A percentile compares a stretch with the other conserved stretches of the same genome.
Evolutionary conservation across 2,329 filamentous ascomycete genomes (phyloP).

Genomic region (Dryadomyces quercivorus): DNA sequence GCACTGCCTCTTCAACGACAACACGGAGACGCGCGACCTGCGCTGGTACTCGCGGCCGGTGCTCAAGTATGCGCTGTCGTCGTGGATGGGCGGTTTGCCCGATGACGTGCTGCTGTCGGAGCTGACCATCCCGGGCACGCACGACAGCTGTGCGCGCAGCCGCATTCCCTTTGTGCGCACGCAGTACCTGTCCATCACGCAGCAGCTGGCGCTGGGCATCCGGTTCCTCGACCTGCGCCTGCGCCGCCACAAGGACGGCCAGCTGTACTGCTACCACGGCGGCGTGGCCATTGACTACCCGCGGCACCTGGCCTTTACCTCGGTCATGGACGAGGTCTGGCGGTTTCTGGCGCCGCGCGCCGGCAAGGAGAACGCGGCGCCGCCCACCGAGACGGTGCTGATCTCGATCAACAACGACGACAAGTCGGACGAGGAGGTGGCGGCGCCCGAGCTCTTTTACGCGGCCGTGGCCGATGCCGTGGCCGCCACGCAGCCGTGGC

Average conservation of each 20-base stretch:
- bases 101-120: slow-evolving; percentile 46
- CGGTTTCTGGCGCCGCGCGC: slow-evolving; percentile 42
- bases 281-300: slow-evolving; percentile 59
- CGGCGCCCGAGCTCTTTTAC: slow-evolving; percentile 23
- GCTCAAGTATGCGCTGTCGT: slow-evolving; percentile 24
- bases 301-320: slow-evolving; percentile 46
- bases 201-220: slow-evolving; percentile 58
- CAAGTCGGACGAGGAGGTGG: slow-evolving; percentile 47
- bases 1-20: slow-evolving; percentile 21
- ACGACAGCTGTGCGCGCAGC: slow-evolving; percentile 45
- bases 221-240: slow-evolving; percentile 55
- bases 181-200: slow-evolving; percentile 48
- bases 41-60: slow-evolving; percentile 23
- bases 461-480: slow-evolving; percentile 42
- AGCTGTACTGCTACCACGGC: slow-evolving; percentile 58
- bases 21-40: slow-evolving; percentile 18
- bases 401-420: slow-evolving; percentile 58
- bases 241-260: slow-evolving; percentile 24
- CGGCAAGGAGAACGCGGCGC: slow-evolving; percentile 13
- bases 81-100: slow-evolving; percentile 52
- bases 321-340: slow-evolving; percentile 45
- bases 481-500: slow-evolving; percentile 21
- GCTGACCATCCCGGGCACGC: slow-evolving; percentile 60
- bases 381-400: slow-evolving; percentile 53
- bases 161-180: slow-evolving; percentile 54